Conservation (phyloP, 164 flowering plant species). For the Berberis thunbergii region DNA sequence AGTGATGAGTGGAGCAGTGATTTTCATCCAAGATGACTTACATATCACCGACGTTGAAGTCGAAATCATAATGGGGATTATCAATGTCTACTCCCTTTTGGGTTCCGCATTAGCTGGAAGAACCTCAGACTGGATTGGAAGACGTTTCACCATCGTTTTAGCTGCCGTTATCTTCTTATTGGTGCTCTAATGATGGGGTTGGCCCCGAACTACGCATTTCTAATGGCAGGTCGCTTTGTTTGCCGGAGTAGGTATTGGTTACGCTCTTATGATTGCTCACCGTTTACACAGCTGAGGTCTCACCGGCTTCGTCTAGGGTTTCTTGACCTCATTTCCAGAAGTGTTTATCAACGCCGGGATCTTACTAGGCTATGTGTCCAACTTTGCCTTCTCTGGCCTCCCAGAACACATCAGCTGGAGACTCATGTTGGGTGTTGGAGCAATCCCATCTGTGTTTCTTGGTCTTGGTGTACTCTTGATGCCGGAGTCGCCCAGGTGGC, state of each 20-base stretch:
- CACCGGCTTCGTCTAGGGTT: conserved; percentile 28
- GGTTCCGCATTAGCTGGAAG: conserved; percentile 24
- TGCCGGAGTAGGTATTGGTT: conserved; percentile 35
- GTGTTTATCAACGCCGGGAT: conserved; percentile 32
- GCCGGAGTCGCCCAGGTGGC: conserved; percentile 91
- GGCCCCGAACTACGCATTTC: conserved; percentile 22
- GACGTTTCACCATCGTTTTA: conserved; percentile 24
- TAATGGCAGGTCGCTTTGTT: conserved; percentile 30
- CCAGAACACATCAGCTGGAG: conserved; percentile 49
- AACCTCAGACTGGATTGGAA: conserved; percentile 33
- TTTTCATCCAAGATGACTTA: conserved; percentile 23
- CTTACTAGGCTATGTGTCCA: conserved; percentile 59
- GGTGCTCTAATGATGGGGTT: conserved; percentile 31
- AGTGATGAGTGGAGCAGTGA: conserved; percentile 30
- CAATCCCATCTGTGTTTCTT: conserved; percentile 45
- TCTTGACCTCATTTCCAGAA: conserved; percentile 31
- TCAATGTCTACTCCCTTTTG: conserved; percentile 19
- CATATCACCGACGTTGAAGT: conserved; percentile 18
- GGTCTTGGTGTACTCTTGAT: conserved; percentile 37
- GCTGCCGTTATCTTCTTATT: conserved; percentile 25
- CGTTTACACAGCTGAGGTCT: conserved; percentile 29
- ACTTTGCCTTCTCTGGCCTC: conserved; percentile 47
- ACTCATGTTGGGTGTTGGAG: conserved; percentile 69
- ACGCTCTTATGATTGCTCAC: conserved; percentile 34
- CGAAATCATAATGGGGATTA: conserved; percentile 20